Conservation (phyloP, 2,329 filamentous ascomycete genomes). For the Colletotrichum sojae region DNA sequence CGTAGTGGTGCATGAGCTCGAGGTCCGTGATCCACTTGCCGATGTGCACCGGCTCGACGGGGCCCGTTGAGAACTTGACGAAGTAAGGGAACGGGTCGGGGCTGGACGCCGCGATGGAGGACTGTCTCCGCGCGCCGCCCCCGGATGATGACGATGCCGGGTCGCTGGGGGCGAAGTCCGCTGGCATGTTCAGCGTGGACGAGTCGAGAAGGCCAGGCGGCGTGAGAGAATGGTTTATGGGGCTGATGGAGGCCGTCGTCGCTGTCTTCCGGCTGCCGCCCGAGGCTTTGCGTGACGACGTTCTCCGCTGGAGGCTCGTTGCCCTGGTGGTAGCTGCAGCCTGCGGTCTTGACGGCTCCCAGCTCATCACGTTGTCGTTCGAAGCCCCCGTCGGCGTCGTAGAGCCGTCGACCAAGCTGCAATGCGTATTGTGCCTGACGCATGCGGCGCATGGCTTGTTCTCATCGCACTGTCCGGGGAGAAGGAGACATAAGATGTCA, state of each 20-base stretch:
- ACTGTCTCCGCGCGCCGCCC: neutral
- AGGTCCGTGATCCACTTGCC: slow-evolving; percentile 53
- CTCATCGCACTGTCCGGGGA: slow-evolving; percentile 53
- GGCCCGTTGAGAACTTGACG: slow-evolving; percentile 43
- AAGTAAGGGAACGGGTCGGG: slow-evolving; percentile 43
- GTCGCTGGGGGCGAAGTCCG: slow-evolving; percentile 21
- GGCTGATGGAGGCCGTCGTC: slow-evolving; percentile 20
- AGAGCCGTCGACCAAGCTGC: slow-evolving; percentile 46
- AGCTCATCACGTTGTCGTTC: slow-evolving; percentile 19
- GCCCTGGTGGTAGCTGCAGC: neutral
- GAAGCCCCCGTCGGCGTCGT: slow-evolving; percentile 27
- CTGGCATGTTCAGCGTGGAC: slow-evolving; percentile 9
- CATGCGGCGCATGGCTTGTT: slow-evolving; percentile 54
- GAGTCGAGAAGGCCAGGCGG: slow-evolving; percentile 23
- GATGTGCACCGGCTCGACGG: slow-evolving; percentile 39
- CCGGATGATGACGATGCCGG: slow-evolving; percentile 8
- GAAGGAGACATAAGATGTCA: too few species aligned
- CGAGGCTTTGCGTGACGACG: slow-evolving; percentile 16
- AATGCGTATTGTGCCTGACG: slow-evolving; percentile 52
- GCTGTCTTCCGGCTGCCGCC: slow-evolving; percentile 21
- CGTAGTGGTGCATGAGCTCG: slow-evolving; percentile 54
- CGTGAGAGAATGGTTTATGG: slow-evolving; percentile 22
- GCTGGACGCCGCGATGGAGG: slow-evolving; percentile 27
- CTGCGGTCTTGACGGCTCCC: slow-evolving; percentile 4
- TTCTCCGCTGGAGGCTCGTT: slow-evolving; percentile 11